These are phyloP conservation scores for Aegle marmelos DNA, from an alignment of 345 rosid species.

Conservation along the genomic window DNA sequence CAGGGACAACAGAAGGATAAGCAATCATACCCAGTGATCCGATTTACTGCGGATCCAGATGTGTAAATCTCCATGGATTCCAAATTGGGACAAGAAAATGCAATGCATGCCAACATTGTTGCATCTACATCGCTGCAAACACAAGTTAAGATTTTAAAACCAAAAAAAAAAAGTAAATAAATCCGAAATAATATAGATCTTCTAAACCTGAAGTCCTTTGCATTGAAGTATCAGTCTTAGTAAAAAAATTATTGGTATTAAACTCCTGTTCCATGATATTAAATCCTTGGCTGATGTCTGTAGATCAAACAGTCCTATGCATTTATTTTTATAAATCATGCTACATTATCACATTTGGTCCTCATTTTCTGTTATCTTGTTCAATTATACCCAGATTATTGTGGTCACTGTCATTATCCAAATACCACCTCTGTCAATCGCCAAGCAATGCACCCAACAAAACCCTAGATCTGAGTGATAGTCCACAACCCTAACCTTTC, in stretches of 20 bases:
- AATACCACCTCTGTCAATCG: not conserved
- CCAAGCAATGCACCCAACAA: conserved; percentile 8
- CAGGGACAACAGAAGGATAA: not conserved
- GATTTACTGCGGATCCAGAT: conserved; percentile 56
- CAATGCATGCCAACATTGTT: conserved; percentile 89
- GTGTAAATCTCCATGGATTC: conserved; percentile 75
- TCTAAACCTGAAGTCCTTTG: not conserved
- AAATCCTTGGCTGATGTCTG: not conserved
- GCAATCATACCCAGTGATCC: conserved; percentile 76
- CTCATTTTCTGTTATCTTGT: not conserved
- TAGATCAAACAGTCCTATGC: conserved; percentile 4
- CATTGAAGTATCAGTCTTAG: not conserved
- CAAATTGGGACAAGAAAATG: conserved; percentile 87
- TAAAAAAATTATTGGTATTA: not conserved
- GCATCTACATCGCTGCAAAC: conserved; percentile 82
- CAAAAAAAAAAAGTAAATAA: not conserved
- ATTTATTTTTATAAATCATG: not conserved
- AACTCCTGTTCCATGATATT: not conserved
- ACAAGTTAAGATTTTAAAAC: not conserved
- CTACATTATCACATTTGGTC: not conserved
- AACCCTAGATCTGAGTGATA: conserved; percentile 38
- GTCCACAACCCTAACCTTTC: conserved; percentile 64
- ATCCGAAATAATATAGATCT: not conserved
- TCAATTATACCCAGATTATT: conserved; percentile 1
- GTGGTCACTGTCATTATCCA: not conserved